Conservation (phyloP, 768 basidiomycete species). For the Termitomyces sp. region DNA sequence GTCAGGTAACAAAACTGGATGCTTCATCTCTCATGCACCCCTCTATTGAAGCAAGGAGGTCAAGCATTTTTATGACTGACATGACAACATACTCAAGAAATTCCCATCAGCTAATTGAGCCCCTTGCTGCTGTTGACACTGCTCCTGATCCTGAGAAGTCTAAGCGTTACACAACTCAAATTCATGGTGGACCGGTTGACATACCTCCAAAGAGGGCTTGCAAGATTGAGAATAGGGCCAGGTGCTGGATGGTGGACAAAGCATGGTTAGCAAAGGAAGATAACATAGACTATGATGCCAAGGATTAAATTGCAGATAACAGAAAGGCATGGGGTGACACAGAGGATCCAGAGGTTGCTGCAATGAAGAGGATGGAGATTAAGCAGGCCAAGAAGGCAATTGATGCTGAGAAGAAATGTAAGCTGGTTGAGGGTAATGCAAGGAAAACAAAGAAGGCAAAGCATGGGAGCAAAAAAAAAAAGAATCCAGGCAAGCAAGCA, state of each 20-base stretch:
- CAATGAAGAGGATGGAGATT: not conserved
- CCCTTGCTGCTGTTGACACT: not conserved
- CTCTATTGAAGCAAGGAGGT: not conserved
- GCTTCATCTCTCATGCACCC: not conserved
- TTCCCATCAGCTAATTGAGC: not conserved
- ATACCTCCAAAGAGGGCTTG: not conserved
- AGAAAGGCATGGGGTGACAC: not conserved
- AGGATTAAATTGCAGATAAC: not conserved
- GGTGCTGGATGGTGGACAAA: not conserved
- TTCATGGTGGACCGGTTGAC: not conserved
- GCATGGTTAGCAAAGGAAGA: not conserved
- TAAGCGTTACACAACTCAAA: not conserved
- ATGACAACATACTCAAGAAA: not conserved
- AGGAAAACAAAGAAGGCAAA: not conserved
- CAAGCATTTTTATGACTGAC: not conserved
- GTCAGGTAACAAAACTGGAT: not conserved
- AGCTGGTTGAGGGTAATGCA: not conserved
- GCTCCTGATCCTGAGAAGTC: not conserved
- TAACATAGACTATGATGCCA: not conserved
- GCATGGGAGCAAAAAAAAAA: not conserved
- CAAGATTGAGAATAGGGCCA: not conserved
- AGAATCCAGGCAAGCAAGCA: not conserved
- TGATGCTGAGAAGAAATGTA: not conserved
- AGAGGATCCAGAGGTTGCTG: not conserved
- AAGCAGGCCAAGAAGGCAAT: not conserved